These are phyloP conservation scores for Odontarrhena argentea DNA, from an alignment of 345 rosid species.

Conservation along the genomic window DNA sequence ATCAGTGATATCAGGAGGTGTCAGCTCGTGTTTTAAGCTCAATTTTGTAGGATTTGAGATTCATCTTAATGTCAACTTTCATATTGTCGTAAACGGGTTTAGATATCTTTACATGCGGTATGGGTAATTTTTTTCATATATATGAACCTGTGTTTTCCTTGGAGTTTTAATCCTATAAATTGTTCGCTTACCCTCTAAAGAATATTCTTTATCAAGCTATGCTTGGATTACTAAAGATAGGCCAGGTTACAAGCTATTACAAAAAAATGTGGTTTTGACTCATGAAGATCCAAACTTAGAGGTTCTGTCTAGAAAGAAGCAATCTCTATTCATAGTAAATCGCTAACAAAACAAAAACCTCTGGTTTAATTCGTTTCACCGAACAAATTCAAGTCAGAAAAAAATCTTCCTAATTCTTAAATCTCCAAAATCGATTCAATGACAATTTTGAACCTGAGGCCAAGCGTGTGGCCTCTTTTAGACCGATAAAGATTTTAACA, in stretches of 20 bases:
- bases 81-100: slow-evolving; percentile 74
- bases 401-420: neutral
- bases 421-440: slow-evolving; percentile 11
- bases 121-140: slow-evolving; percentile 46
- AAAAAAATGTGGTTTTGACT: slow-evolving; percentile 4
- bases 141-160: too few relatives aligned
- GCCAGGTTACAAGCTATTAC: slow-evolving; percentile 19
- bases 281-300: slow-evolving; percentile 34
- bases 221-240: slow-evolving; percentile 36
- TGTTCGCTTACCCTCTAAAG: neutral
- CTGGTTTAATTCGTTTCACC: slow-evolving; percentile 35
- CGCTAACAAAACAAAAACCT: slow-evolving; percentile 21
- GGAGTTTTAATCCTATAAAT: neutral
- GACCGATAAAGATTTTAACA: slow-evolving; percentile 16
- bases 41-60: slow-evolving; percentile 76
- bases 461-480: slow-evolving; percentile 2
- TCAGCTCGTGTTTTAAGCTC: slow-evolving; percentile 74
- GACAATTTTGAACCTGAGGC: slow-evolving; percentile 3
- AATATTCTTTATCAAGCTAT: slow-evolving; percentile 14
- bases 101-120: slow-evolving; percentile 90
- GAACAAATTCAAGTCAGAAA: slow-evolving; percentile 20
- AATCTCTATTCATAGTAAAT: slow-evolving; percentile 34
- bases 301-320: neutral
- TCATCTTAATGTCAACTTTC: slow-evolving; percentile 88
- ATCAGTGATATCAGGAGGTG: slow-evolving; percentile 61